Base-by-base conservation (phyloP, 1,139 yeast species). In the Saccharomyces hybrid region DNA sequence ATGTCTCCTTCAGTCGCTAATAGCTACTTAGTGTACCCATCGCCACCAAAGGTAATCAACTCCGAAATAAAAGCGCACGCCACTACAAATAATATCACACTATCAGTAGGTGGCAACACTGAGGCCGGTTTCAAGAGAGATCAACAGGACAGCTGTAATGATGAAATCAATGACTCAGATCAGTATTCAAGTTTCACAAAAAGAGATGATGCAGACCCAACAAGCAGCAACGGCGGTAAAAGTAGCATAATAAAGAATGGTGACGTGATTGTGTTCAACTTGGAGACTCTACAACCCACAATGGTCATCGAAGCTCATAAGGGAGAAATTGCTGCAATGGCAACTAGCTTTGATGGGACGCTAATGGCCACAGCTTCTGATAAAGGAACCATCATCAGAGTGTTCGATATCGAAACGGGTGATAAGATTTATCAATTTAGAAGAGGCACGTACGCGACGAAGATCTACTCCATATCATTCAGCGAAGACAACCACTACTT, bases 251-350 rank as follows among this genome's bases (percentile, higher is more conserved):
- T 61, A 73, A 73, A 80, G 49, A 81, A 86, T 25, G 99, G 99
- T 0, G 99, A 93, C 68, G 95, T 91, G 23, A 86, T 90, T 6
- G 79, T 93, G n/a, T 91, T 89, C 69, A 89, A 93, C 66, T 80
- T 91, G 42, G 75, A 79, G 50, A 77, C 88, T 0, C 70, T 91
- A 55, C 95, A 89, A 63, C 98, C 98, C 0, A 74, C 88, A 23
- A 85, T 89, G 57, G 96, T 91, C 1, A 84, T 93, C 44, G 97
- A 89, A 65, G 99, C 99, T 0, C 99, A 93, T 69, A 88, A 89
- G 65, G 84, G 95, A 1, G 82, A 87, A 13, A 75, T 93, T 53
- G 91, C 97, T 0, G 86, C 91, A 0, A 74, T 91, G 58, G 76
- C 90, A 0, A 74, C 93, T 54, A 88, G 93, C 60, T 75, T 77